Conservation (phyloP, 805 yeast species). For the Lachancea kluyveri region DNA sequence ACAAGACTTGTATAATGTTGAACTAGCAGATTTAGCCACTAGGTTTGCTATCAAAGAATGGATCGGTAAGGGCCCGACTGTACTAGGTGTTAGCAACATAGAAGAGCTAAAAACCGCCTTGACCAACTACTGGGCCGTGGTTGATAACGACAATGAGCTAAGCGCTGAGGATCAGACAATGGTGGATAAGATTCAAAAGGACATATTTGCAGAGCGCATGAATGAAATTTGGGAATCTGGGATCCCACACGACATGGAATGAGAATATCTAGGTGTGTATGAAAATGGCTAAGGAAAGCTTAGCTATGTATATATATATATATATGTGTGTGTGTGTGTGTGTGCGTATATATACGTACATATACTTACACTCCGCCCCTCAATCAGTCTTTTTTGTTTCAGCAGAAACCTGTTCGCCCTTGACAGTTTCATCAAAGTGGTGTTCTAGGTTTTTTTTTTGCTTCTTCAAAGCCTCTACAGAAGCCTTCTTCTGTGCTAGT, state of each 20-base stretch:
- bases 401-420: slow-evolving; percentile 18
- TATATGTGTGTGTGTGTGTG: no score
- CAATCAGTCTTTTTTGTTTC: slow-evolving; percentile 24
- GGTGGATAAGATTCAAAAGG: slow-evolving; percentile 37
- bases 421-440: slow-evolving; percentile 37
- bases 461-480: slow-evolving; percentile 41
- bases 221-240: slow-evolving; percentile 65
- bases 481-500: slow-evolving; percentile 36
- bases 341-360: slow-evolving; percentile 1
- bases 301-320: no score
- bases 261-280: no score
- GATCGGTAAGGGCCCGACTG: slow-evolving; percentile 53
- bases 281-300: no score
- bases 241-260: no score
- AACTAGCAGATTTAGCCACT: slow-evolving; percentile 77
- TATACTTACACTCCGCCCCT: no score
- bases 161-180: slow-evolving; percentile 39
- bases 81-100: slow-evolving; percentile 67
- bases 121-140: slow-evolving; percentile 45
- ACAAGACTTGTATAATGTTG: slow-evolving; percentile 43
- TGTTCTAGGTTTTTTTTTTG: slow-evolving; percentile 48
- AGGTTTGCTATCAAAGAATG: slow-evolving; percentile 65
- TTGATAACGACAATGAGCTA: slow-evolving; percentile 25
- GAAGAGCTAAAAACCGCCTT: slow-evolving; percentile 62
- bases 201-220: slow-evolving; percentile 45